A percentile compares a stretch with the other conserved stretches of the same genome.
Evolutionary conservation across 2,329 filamentous ascomycete species (phyloP).

Genomic region (Fusarium sublunatum): DNA sequence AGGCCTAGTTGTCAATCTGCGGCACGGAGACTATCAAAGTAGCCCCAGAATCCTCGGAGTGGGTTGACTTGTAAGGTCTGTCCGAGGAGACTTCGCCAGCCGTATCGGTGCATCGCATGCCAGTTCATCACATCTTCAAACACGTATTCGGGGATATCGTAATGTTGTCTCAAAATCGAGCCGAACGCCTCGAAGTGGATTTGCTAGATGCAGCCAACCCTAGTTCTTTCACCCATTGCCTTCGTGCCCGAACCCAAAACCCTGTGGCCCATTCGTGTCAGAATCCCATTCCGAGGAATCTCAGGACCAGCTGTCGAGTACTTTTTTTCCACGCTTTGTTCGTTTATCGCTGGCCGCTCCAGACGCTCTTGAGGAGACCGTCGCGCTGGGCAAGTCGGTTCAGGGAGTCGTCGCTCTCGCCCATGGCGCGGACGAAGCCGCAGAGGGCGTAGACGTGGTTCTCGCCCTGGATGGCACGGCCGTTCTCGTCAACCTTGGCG

Average conservation of each 20-base stretch:
- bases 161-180: slow-evolving; percentile 58
- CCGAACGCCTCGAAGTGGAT: slow-evolving; percentile 61
- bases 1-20: slow-evolving; percentile 66
- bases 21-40: slow-evolving; percentile 68
- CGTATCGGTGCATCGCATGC: slow-evolving; percentile 51
- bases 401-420: slow-evolving; percentile 95
- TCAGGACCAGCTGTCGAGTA: slow-evolving; percentile 43
- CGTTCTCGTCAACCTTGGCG: slow-evolving; percentile 99
- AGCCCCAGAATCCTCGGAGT: slow-evolving; percentile 67
- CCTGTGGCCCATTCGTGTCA: slow-evolving; percentile 45
- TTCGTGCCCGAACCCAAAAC: slow-evolving; percentile 53
- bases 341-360: slow-evolving; percentile 78
- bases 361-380: slow-evolving; percentile 96
- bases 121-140: slow-evolving; percentile 48
- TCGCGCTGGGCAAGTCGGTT: slow-evolving; percentile 97
- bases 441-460: slow-evolving; percentile 97
- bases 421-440: slow-evolving; percentile 97
- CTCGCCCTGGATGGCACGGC: slow-evolving; percentile 91
- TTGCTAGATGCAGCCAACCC: slow-evolving; percentile 59
- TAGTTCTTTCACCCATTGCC: slow-evolving; percentile 54
- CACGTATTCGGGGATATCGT: slow-evolving; percentile 44
- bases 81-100: slow-evolving; percentile 68
- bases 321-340: slow-evolving; percentile 39
- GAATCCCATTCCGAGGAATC: slow-evolving; percentile 43
- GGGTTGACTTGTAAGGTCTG: slow-evolving; percentile 49